These are phyloP conservation scores for Botryotinia globosa DNA, from an alignment of 2,329 filamentous ascomycete species.

Conservation along the genomic window DNA sequence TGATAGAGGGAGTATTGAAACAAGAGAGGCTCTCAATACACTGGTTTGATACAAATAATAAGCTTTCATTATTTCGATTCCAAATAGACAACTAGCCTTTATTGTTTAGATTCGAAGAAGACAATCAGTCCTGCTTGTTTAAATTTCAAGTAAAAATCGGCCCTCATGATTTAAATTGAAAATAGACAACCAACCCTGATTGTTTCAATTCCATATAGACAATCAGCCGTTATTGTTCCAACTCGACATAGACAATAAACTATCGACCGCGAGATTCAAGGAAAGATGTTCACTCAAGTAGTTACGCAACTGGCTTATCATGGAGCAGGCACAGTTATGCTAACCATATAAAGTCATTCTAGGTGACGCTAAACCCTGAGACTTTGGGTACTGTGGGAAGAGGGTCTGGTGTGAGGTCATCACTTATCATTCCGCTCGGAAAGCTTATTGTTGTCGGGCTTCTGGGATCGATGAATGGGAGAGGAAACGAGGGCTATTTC, in stretches of 20 bases:
- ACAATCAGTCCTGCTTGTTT: not conserved
- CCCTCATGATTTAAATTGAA: too few species aligned
- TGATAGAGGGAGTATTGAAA: not conserved
- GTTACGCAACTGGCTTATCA: not conserved
- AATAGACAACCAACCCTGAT: not conserved
- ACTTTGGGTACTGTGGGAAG: not conserved
- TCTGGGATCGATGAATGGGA: slow-evolving; percentile 62
- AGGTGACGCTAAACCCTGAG: not conserved
- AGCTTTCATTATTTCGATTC: not conserved
- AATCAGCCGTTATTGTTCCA: not conserved
- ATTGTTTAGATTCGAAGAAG: not conserved
- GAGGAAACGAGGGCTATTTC: slow-evolving; percentile 72
- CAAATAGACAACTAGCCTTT: not conserved
- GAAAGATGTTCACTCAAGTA: not conserved
- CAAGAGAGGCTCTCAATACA: not conserved
- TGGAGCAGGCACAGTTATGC: not conserved
- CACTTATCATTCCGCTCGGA: not conserved
- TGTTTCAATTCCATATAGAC: not conserved
- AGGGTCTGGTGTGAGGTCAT: not conserved
- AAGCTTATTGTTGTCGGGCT: not conserved
- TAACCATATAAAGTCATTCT: not conserved
- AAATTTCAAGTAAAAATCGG: not conserved
- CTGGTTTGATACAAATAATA: not conserved
- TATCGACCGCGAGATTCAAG: not conserved
- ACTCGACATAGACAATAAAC: not conserved